Conservation (phyloP, 2,329 filamentous ascomycete species). For the Apiospora arundinis region DNA sequence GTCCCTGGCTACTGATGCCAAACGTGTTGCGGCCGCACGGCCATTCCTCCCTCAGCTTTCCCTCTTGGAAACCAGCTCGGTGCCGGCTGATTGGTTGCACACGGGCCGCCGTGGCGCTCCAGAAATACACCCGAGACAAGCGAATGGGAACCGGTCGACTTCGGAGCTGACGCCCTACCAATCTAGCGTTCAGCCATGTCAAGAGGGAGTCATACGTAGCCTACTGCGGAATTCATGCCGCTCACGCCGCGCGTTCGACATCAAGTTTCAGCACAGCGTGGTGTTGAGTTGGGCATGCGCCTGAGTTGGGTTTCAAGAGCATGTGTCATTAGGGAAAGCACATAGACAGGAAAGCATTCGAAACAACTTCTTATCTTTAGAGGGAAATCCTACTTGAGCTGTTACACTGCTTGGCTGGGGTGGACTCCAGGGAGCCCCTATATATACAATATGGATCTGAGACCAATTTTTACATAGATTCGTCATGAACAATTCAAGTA, state of each 20-base stretch:
- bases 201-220: background rate
- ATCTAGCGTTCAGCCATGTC: background rate
- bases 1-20: background rate
- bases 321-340: too few species aligned
- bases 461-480: background rate
- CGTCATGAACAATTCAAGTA: background rate
- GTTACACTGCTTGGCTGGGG: too few species aligned
- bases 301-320: too few species aligned
- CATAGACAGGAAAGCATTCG: too few species aligned
- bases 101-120: conserved; percentile 11
- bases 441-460: too few species aligned
- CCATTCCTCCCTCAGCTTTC: background rate
- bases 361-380: too few species aligned
- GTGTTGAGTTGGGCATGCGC: too few species aligned
- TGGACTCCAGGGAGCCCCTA: too few species aligned
- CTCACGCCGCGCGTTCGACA: background rate
- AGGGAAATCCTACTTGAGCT: too few species aligned
- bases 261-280: background rate
- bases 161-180: background rate
- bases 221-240: background rate
- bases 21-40: background rate
- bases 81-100: background rate
- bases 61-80: background rate
- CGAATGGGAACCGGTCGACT: background rate
- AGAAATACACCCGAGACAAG: conserved; percentile 3